Evolutionary conservation across 2,329 filamentous ascomycete genomes (phyloP).

Genomic region (Epichloe sibirici): DNA sequence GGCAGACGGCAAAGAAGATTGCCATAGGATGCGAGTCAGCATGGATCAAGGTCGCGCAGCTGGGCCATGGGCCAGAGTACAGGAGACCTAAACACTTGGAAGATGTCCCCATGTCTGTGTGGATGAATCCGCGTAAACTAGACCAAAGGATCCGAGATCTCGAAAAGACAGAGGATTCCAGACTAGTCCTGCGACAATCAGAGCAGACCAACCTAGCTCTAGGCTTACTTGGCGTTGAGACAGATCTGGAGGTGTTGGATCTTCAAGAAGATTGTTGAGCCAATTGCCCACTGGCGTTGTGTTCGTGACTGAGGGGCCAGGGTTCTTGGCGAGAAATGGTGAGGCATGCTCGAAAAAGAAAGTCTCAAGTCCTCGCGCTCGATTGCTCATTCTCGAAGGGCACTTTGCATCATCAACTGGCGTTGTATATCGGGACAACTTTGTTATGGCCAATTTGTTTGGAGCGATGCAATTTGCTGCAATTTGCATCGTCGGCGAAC

Average conservation of each 20-base stretch:
- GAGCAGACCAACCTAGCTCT: constrained; percentile 64
- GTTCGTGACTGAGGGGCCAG: not conserved
- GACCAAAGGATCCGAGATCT: constrained; percentile 39
- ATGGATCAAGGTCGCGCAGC: constrained; percentile 64
- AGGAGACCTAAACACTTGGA: constrained; percentile 30
- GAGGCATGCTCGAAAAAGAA: not conserved
- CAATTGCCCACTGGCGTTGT: not conserved
- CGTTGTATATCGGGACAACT: not conserved
- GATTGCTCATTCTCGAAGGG: not conserved
- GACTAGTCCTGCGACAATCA: constrained; percentile 47
- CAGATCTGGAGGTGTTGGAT: constrained; percentile 55
- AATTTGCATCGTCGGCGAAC: not conserved
- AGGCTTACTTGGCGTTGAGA: constrained; percentile 66
- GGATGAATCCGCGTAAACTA: constrained; percentile 38
- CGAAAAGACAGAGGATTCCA: constrained; percentile 26
- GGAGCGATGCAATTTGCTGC: not conserved
- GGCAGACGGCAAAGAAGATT: constrained; percentile 73
- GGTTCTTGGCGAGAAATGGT: not conserved
- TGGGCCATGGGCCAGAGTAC: constrained; percentile 69
- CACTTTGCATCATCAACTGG: not conserved
- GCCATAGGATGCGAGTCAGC: constrained; percentile 72
- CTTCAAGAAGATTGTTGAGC: constrained; percentile 30
- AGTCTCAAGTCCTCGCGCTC: not conserved
- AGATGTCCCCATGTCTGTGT: constrained; percentile 27
- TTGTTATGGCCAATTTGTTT: not conserved